Evolutionary conservation across 2,329 filamentous ascomycete genomes (phyloP).

Genomic region (Dactylellina drechsleri): DNA sequence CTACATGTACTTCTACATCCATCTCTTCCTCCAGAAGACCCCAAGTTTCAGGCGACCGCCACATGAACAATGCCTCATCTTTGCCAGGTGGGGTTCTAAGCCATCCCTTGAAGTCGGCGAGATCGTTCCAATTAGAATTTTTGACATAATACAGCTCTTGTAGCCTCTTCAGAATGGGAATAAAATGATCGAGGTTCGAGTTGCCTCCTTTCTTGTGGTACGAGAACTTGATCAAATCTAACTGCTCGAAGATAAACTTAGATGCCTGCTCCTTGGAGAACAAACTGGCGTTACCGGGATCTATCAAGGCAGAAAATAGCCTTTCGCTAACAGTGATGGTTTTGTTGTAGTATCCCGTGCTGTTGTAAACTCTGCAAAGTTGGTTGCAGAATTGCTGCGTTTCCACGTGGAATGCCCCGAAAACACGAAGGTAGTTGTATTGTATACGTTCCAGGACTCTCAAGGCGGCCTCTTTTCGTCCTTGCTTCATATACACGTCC

Average conservation of each 20-base stretch:
- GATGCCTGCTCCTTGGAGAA: constrained; percentile 36
- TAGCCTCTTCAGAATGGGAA: constrained; percentile 22
- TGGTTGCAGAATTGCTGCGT: constrained; percentile 32
- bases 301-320: constrained; percentile 21
- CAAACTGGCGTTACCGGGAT: constrained; percentile 8
- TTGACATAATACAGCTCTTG: constrained; percentile 32
- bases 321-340: constrained; percentile 35
- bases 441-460: constrained; percentile 35
- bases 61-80: constrained; percentile 23
- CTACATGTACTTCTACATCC: constrained; percentile 9
- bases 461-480: constrained; percentile 36
- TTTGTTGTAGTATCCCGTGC: constrained; percentile 39
- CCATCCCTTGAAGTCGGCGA: constrained; percentile 34
- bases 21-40: constrained; percentile 32
- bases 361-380: constrained; percentile 36
- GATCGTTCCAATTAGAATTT: constrained; percentile 40
- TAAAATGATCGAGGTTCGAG: constrained; percentile 12
- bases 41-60: constrained; percentile 26
- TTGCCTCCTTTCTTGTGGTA: constrained; percentile 17
- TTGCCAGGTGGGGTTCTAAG: not conserved
- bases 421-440: constrained; percentile 43
- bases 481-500: constrained; percentile 47
- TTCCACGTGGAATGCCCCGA: constrained; percentile 31
- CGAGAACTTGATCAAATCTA: constrained; percentile 30
- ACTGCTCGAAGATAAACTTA: constrained; percentile 28